Conservation (phyloP, 108 stramenopile species). For the Skeletonema grethae region DNA sequence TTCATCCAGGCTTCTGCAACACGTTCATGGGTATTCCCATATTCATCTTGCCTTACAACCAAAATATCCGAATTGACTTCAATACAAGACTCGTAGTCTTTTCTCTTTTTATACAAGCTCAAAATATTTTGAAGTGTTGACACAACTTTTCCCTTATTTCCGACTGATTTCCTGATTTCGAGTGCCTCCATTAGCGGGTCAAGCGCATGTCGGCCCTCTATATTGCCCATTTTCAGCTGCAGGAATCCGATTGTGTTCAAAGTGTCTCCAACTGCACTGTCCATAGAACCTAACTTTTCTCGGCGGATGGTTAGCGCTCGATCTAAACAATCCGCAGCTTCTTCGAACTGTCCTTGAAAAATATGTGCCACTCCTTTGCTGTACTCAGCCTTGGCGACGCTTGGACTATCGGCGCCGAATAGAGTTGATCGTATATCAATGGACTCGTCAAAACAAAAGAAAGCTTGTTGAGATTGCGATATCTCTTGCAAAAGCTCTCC, state of each 20-base stretch:
- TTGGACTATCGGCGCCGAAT: constrained; percentile 58
- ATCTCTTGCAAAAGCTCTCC: constrained; percentile 80
- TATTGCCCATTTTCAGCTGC: constrained; percentile 57
- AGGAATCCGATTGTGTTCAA: constrained; percentile 82
- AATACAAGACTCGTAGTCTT: constrained; percentile 35
- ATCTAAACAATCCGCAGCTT: constrained; percentile 66
- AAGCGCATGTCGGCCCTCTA: constrained; percentile 61
- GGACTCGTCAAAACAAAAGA: constrained; percentile 70
- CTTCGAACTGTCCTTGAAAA: constrained; percentile 56
- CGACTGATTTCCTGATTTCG: constrained; percentile 61
- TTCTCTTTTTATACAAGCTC: constrained; percentile 72
- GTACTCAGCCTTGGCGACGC: constrained; percentile 68
- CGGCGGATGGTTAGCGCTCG: constrained; percentile 65
- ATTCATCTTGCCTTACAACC: constrained; percentile 28
- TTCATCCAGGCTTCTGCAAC: constrained; percentile 47
- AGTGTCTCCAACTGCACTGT: constrained; percentile 72
- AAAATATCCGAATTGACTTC: constrained; percentile 33
- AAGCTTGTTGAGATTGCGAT: constrained; percentile 56
- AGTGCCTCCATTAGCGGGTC: constrained; percentile 64
- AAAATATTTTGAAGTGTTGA: constrained; percentile 83
- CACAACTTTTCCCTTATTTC: constrained; percentile 69
- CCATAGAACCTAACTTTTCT: constrained; percentile 58
- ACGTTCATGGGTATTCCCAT: constrained; percentile 38
- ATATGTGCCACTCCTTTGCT: constrained; percentile 76
- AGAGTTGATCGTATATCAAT: constrained; percentile 58